Evolutionary conservation across 169 alveolate species (phyloP), one percentile per base, ranked within the genome.

Genomic region (Plasmodium adleri): DNA sequence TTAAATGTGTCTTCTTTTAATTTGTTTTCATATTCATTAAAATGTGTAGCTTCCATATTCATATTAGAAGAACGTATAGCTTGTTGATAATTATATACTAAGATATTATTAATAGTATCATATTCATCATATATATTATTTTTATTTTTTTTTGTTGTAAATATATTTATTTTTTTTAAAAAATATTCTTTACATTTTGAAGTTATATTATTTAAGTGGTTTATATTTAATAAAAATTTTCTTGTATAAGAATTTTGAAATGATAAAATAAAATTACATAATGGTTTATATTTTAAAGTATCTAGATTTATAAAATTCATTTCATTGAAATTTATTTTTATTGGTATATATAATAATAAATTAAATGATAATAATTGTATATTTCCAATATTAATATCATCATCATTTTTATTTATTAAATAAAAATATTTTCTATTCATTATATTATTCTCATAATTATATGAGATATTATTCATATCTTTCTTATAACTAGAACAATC

Each of bases 251-350:
- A 71, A 67, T 80, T 72, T 26, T 71, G 71, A 68, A 80, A 80
- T 9, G 63, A 24, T 45, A 54, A 54, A 2, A 80, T 59, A 59
- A n/a, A 80, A 9, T 68, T 32, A 39, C 90, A 80, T 12, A 80
- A 9, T 20, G 58, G 1, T 45, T 50, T 20, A 80, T 80, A 80
- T 45, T 32, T 45, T 9, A 54, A 59, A 52, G 43, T 20, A 80
- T 24, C 26, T 22, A 80, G 26, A 54, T 80, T 50, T 39, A 39
- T 39, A 47, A 54, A 80, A 54, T 67, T 80, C 15, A 62, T 43
- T 15, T 80, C 83, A 54, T 66, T 32, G n/a, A 80, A 80, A 54
- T 80, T 80, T 52, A 80, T 80, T 20, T 56, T 66, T 3, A 80
- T 47, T 26, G 28, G 10, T 28, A 80, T 47, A 47, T 54, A 43